Evolutionary conservation across 768 basidiomycete genomes (phyloP).

Genomic region (Termitomyces sp.): DNA sequence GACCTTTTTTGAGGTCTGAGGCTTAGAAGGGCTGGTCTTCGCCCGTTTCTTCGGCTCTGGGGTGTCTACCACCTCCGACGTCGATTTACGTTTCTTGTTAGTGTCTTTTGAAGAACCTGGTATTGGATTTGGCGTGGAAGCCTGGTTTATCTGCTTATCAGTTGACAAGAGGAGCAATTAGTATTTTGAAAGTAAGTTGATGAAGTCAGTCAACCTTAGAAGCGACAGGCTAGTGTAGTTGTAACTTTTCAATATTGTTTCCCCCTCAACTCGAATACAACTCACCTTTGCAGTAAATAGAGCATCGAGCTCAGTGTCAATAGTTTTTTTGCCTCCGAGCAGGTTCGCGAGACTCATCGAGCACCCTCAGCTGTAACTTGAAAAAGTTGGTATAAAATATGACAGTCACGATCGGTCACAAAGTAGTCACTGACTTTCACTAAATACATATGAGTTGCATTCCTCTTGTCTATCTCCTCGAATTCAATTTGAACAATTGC

Average conservation of each 20-base stretch:
- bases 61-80: conserved; percentile 12
- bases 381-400: not conserved
- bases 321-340: conserved; percentile 33
- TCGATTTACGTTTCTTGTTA: conserved; percentile 31
- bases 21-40: conserved; percentile 16
- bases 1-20: conserved; percentile 1
- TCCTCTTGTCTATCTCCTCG: no score
- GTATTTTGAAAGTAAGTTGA: not conserved
- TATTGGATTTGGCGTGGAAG: conserved; percentile 11
- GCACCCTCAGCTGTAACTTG: not conserved
- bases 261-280: not conserved
- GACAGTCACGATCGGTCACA: not conserved
- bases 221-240: conserved; percentile 15
- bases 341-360: conserved; percentile 56
- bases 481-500: no score
- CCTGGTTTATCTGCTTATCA: conserved; percentile 10
- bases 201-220: not conserved
- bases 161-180: not conserved
- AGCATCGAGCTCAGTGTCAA: conserved; percentile 62
- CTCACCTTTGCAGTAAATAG: conserved; percentile 57
- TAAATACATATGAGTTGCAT: no score
- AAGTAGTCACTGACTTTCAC: no score
- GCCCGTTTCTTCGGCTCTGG: conserved; percentile 20
- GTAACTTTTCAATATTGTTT: not conserved
- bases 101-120: conserved; percentile 21